Evolutionary conservation across 73 alveolate genomes (phyloP), one percentile per base, ranked within the genome.

Genomic region (Blepharisma japonicum): DNA sequence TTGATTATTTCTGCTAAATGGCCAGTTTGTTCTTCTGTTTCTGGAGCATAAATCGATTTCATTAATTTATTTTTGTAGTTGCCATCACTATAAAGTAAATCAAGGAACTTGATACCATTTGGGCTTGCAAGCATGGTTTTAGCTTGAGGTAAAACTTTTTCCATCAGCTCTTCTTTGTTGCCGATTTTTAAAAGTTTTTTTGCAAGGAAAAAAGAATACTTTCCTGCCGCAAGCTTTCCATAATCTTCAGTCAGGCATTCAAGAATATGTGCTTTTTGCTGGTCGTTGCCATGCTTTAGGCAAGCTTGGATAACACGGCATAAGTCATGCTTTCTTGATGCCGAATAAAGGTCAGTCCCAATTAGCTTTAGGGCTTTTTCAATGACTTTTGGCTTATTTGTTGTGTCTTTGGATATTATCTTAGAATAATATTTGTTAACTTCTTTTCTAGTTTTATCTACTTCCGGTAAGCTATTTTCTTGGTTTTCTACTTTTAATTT

Each of bases 151-250:
- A 61, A 39, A 25, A 61, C 74, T 61, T 61, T 11, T 25, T n/a
- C 74, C 39, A 61, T 8, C 47, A 61, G 11, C 5, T 61, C 74
- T 61, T 61, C 74, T 61, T 61, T 61, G 74, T 61, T 25, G 11
- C 74, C 74, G 39, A 18, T 8, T 61, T 61, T 61, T 25, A 61
- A 18, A 48, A 61, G 74, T 61, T 61, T 61, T 25, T 61, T 61
- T 61, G 74, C 74, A 3, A 61, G 74, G 47, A 18, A 61, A 61
- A 14, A 61, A 61, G 74, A 61, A 61, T 61, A 61, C 74, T 61
- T 61, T 25, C 74, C 74, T 61, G 74, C 74, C 14, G 74, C 74
- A 8, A 61, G 47, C 4, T 61, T 39, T 20, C 47, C 38, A 25
- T 14, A 61, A 61, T 25, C 23, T 5, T n/a, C 47, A 9, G n/a